Evolutionary conservation across 345 rosid species (phyloP).

Genomic region (Salix arbutifolia): DNA sequence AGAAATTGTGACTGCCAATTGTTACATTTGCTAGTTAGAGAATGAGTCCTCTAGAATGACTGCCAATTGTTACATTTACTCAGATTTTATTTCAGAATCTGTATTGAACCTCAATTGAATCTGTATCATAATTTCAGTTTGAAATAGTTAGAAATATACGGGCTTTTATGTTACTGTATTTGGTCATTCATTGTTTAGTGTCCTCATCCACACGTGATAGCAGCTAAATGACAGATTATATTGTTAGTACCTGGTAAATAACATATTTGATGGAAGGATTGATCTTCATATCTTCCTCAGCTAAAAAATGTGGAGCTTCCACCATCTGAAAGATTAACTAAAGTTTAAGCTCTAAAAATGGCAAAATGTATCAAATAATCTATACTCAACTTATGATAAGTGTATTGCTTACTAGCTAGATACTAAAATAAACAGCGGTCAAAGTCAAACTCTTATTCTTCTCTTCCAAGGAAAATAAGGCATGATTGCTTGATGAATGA

Average conservation of each 20-base stretch:
- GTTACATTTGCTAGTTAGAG: too few species aligned
- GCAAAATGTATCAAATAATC: slow-evolving; percentile 2
- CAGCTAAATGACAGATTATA: neutral
- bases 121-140: neutral
- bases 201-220: neutral
- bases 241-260: slow-evolving; percentile 53
- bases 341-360: neutral
- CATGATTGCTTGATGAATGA: too few species aligned
- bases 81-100: too few species aligned
- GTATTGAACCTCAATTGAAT: neutral
- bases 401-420: neutral
- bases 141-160: neutral
- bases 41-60: too few species aligned
- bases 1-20: slow-evolving; percentile 73
- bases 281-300: slow-evolving; percentile 83
- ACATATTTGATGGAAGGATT: slow-evolving; percentile 79
- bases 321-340: slow-evolving; percentile 37
- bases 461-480: neutral
- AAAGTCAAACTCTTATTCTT: neutral
- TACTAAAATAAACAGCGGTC: neutral
- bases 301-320: slow-evolving; percentile 94
- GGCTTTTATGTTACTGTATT: neutral
- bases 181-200: neutral
- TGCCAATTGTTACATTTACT: slow-evolving; percentile 39
- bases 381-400: neutral